Percentiles rank a stretch among this genome's conserved stretches.
These are phyloP conservation scores for Penstemon newberryi DNA, from an alignment of 257 asterid genomes.

Conservation along the genomic window DNA sequence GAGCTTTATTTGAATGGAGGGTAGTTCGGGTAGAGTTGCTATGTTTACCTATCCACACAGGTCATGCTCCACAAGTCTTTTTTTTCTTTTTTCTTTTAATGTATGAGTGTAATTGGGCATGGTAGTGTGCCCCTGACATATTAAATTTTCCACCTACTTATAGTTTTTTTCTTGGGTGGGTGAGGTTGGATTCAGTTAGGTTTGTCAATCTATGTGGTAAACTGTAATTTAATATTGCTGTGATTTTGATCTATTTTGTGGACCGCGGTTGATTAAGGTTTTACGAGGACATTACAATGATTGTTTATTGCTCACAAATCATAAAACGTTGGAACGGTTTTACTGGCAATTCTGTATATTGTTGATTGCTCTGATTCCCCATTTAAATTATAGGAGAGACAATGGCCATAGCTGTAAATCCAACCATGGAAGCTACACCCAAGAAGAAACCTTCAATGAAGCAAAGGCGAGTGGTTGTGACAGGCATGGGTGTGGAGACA, in stretches of 20 bases:
- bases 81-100: background rate
- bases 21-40: slow-evolving; percentile 3
- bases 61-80: background rate
- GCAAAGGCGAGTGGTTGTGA: slow-evolving; percentile 92
- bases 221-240: background rate
- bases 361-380: slow-evolving; percentile 23
- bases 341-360: slow-evolving; percentile 5
- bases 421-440: slow-evolving; percentile 44
- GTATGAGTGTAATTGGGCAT: slow-evolving; percentile 3
- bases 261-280: background rate
- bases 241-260: slow-evolving; percentile 14
- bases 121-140: slow-evolving; percentile 7
- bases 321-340: background rate
- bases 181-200: slow-evolving; percentile 30
- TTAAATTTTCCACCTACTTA: background rate
- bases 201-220: slow-evolving; percentile 9
- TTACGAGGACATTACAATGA: background rate
- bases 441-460: slow-evolving; percentile 63
- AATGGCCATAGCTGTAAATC: slow-evolving; percentile 54
- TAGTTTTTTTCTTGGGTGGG: slow-evolving; percentile 25
- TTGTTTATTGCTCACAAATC: no score
- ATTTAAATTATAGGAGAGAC: slow-evolving; percentile 47
- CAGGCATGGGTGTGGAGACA: slow-evolving; percentile 94
- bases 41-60: background rate
- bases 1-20: slow-evolving; percentile 24